A percentile compares a stretch with the other conserved stretches of the same genome.
Conservation (phyloP, 1,139 yeast species). For the Taphrina pruni region DNA sequence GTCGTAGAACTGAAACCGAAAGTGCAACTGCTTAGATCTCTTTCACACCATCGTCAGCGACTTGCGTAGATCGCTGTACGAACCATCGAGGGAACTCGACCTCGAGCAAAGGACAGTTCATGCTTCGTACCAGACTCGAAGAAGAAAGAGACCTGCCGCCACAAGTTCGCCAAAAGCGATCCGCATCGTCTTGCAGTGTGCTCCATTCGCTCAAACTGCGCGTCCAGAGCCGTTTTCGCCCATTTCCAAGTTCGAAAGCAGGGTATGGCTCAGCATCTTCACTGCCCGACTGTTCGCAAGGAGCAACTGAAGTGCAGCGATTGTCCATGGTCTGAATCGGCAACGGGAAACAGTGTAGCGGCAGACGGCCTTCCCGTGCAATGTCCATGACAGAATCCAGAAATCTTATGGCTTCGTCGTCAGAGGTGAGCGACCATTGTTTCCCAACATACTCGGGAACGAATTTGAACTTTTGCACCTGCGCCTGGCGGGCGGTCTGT, state of each 20-base stretch:
- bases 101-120: conserved; percentile 29
- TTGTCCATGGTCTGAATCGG: not conserved
- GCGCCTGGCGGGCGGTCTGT: not conserved
- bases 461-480: conserved; percentile 25
- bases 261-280: not conserved
- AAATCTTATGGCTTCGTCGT: conserved; percentile 38
- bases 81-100: conserved; percentile 39
- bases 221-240: conserved; percentile 36
- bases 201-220: conserved; percentile 37
- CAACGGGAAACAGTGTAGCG: conserved; percentile 21
- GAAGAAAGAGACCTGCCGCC: conserved; percentile 20
- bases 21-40: not conserved
- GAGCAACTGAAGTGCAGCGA: not conserved
- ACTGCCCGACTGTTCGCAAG: not conserved
- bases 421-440: conserved; percentile 38
- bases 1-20: too few relatives aligned
- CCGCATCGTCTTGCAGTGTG: conserved; percentile 29
- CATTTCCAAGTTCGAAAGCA: conserved; percentile 17
- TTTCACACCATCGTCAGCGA: conserved; percentile 30
- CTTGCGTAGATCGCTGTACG: conserved; percentile 22
- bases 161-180: conserved; percentile 34
- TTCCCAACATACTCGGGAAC: conserved; percentile 37
- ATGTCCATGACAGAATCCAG: conserved; percentile 37
- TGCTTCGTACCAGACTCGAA: not conserved
- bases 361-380: conserved; percentile 31